Evolutionary conservation across 164 flowering plant genomes (phyloP), one percentile per base, ranked within the genome.

Genomic region (Sextonia rubra): DNA sequence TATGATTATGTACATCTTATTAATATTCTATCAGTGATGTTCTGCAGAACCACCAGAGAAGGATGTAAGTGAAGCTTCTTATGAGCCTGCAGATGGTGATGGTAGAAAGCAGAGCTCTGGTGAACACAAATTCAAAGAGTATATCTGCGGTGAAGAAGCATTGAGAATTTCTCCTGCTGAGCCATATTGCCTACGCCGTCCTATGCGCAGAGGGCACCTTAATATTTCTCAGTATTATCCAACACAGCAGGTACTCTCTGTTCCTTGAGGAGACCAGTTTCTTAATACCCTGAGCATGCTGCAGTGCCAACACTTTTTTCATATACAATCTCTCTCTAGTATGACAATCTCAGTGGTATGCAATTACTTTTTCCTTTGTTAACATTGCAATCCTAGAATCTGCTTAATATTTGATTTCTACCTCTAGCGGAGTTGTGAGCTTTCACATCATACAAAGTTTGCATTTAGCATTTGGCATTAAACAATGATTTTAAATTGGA

Each of bases 201-300:
- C 99, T 23, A 88, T 95, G 75, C 94, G 99, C 56, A 82, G 99
- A 71, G 98, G 99, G 64, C 99, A 91, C 76, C 82, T 95, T n/a
- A 95, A 95, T 82, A 75, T 95, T 71, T 95, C 99, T 69, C 90
- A 81, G 71, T 79, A 89, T 79, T 95, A 95, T 81, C 85, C 98
- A 49, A 60, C 79, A 78, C 99, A 90, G 83, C 97, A 95, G 97
- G 98, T 93, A 77, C 4, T n/a, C 6, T 48, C 3, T 30, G 15
- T 49, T 47, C 26, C 55, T 18, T 29, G n/a, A 64, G 24, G 64
- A 61, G 27, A 23, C n/a, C 11, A 26, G 4, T 20, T 17, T 20
- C n/a, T 17, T 52, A 52, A 52, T 52, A 20, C 4, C 12, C 58
- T 14, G 5, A 52, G 17, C n/a, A 52, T 52, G n/a, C 7, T 52